Evolutionary conservation across 164 flowering plant species (phyloP).

Genomic region (Brasenia schreberi): DNA sequence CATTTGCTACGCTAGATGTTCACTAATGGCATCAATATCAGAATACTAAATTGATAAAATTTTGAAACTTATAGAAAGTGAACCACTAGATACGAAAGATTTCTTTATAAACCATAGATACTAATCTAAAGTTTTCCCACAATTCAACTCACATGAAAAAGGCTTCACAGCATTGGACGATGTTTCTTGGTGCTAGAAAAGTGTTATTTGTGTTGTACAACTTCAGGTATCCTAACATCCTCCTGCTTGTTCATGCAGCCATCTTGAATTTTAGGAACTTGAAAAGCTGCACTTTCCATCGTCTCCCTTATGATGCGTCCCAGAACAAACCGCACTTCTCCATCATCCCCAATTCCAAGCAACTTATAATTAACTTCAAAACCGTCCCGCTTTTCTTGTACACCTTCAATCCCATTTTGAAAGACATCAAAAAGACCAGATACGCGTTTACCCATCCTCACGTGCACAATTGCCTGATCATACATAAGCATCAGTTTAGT

Average conservation of each 20-base stretch:
- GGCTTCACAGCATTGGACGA: background rate
- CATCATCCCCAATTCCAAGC: constrained; percentile 36
- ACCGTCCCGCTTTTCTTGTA: constrained; percentile 10
- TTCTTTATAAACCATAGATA: too few species aligned
- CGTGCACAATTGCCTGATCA: constrained; percentile 47
- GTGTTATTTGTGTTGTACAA: background rate
- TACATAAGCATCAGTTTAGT: background rate
- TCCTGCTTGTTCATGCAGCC: background rate
- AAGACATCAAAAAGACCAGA: constrained; percentile 32
- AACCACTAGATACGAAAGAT: too few species aligned
- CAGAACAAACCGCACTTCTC: constrained; percentile 54
- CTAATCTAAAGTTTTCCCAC: too few species aligned
- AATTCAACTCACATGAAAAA: background rate
- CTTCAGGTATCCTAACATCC: background rate
- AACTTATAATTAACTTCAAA: constrained; percentile 25
- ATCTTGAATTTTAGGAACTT: background rate
- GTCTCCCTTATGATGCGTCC: constrained; percentile 70
- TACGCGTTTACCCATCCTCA: constrained; percentile 18
- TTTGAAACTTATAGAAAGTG: too few species aligned
- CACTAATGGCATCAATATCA: too few species aligned
- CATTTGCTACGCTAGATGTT: too few species aligned
- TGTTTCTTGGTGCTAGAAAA: background rate
- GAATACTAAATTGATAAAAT: too few species aligned
- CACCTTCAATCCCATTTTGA: background rate
- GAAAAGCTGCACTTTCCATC: constrained; percentile 21